Evolutionary conservation across 192 early-diverging fungal species (phyloP).

Genomic region (Coemansia sp.): DNA sequence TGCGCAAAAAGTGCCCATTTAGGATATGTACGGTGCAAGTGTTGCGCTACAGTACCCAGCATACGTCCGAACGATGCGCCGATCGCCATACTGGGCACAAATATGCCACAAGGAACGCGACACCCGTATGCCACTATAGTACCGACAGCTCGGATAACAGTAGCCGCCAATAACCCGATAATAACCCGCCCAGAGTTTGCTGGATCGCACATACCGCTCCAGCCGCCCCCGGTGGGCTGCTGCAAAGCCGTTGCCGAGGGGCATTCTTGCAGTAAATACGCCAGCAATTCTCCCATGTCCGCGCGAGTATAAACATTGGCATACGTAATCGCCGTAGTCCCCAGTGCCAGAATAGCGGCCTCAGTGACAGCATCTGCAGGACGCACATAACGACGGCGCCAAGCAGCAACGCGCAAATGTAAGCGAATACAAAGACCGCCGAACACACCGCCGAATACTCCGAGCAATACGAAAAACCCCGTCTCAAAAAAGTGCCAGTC

Average conservation of each 20-base stretch:
- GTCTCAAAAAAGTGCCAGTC: constrained; percentile 97
- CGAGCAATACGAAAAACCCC: constrained; percentile 75
- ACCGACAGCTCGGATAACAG: constrained; percentile 57
- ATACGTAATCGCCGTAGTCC: constrained; percentile 69
- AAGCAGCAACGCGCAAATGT: constrained; percentile 68
- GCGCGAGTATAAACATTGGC: constrained; percentile 75
- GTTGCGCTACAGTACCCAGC: constrained; percentile 80
- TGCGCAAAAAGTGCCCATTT: constrained; percentile 68
- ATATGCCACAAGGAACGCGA: constrained; percentile 84
- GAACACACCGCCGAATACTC: constrained; percentile 82
- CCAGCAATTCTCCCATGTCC: constrained; percentile 84
- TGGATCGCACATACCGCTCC: constrained; percentile 63
- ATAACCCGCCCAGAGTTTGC: constrained; percentile 40
- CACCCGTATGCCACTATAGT: constrained; percentile 69
- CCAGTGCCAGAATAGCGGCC: constrained; percentile 63
- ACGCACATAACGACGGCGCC: constrained; percentile 70
- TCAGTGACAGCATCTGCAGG: constrained; percentile 67
- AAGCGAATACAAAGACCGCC: constrained; percentile 76
- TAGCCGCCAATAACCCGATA: constrained; percentile 58
- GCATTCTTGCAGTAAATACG: constrained; percentile 75
- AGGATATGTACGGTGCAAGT: constrained; percentile 65
- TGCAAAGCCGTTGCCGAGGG: constrained; percentile 23
- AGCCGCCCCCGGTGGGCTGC: constrained; percentile 48
- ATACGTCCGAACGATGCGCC: constrained; percentile 91
- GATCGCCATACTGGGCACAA: constrained; percentile 93